phyloP scores from a whole-genome alignment of 176 grass and related monocot genomes.

The Avena sativa region DNA sequence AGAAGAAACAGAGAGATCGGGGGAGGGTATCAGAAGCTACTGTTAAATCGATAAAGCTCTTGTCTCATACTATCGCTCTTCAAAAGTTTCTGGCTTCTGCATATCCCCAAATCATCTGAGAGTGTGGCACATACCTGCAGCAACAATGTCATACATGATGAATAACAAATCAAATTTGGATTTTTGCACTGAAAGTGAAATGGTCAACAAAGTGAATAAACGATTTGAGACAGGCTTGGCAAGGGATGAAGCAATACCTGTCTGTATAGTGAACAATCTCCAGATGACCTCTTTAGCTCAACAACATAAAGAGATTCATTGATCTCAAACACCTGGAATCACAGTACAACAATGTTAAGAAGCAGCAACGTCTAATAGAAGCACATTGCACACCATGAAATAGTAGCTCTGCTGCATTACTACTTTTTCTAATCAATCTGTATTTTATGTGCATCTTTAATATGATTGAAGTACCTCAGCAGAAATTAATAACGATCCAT shows the following conservation, averaged over 20 bases:
- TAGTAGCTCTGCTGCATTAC: slow-evolving; percentile 23
- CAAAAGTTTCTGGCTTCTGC: slow-evolving; percentile 53
- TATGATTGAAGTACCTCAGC: slow-evolving; percentile 65
- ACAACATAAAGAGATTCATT: slow-evolving; percentile 80
- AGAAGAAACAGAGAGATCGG: background rate
- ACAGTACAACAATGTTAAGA: slow-evolving; percentile 36
- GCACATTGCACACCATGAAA: slow-evolving; percentile 15
- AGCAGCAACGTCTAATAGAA: slow-evolving; percentile 16
- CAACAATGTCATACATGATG: slow-evolving; percentile 9
- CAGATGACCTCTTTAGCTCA: slow-evolving; percentile 73
- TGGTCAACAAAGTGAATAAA: background rate
- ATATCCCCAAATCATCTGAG: slow-evolving; percentile 62
- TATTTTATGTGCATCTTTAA: background rate
- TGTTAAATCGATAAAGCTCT: slow-evolving; percentile 50
- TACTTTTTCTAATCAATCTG: background rate
- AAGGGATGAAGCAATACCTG: slow-evolving; percentile 53
- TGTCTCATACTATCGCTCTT: slow-evolving; percentile 53
- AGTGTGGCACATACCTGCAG: slow-evolving; percentile 80
- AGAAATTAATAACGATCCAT: slow-evolving; percentile 60
- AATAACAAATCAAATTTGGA: slow-evolving; percentile 11
- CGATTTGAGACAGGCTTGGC: slow-evolving; percentile 8
- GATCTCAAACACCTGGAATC: slow-evolving; percentile 81
- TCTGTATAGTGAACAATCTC: slow-evolving; percentile 78
- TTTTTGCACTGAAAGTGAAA: background rate
- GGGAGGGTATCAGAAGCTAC: slow-evolving; percentile 47